Percentiles rank a stretch among this genome's conserved stretches.
Evolutionary conservation across 306 rosid genomes (phyloP).

Genomic region (Heteromeles arbutifolia): DNA sequence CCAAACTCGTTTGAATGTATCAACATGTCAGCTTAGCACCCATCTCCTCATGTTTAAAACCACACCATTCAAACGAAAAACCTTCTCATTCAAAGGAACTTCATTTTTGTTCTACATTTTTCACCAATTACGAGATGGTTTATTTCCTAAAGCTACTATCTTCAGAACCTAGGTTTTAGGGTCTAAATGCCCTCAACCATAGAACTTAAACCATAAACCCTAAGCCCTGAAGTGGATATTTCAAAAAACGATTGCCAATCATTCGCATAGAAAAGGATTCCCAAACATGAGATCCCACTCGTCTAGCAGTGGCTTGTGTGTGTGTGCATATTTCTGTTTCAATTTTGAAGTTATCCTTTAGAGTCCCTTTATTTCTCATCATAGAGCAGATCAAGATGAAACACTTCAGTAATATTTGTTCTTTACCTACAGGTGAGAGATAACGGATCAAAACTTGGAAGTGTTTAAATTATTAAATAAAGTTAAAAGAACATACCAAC

Average conservation of each 20-base stretch:
- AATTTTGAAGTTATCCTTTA: neutral
- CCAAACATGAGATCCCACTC: neutral
- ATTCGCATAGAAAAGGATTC: neutral
- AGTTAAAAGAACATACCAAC: constrained; percentile 47
- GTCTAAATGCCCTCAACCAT: neutral
- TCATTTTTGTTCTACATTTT: neutral
- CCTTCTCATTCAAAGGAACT: neutral
- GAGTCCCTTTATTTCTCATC: neutral
- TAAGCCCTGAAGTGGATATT: neutral
- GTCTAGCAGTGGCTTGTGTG: neutral
- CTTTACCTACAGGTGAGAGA: neutral
- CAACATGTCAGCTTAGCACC: too few species aligned
- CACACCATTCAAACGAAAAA: neutral
- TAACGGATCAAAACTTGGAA: neutral
- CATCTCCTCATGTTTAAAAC: neutral
- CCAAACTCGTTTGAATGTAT: too few species aligned
- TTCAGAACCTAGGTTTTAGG: neutral
- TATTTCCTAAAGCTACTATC: neutral
- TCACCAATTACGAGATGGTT: neutral
- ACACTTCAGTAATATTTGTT: neutral
- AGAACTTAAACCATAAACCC: neutral
- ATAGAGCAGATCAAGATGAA: neutral
- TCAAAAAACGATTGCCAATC: neutral
- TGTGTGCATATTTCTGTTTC: neutral
- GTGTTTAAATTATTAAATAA: neutral